Evolutionary conservation across 306 rosid genomes (phyloP).

Genomic region (Carpinus fangiana): DNA sequence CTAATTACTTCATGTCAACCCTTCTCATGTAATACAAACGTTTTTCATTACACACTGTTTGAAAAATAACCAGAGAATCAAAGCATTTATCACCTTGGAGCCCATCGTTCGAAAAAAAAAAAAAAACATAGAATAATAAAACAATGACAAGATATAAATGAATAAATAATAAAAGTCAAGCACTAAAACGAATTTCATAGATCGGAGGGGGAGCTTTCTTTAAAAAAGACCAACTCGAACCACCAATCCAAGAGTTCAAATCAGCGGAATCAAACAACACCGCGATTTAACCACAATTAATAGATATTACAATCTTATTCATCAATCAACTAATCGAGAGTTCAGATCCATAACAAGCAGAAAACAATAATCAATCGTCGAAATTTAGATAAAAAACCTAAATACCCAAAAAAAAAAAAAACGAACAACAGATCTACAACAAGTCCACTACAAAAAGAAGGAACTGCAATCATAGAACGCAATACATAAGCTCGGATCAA

Average conservation of each 20-base stretch:
- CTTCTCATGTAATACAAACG: not conserved
- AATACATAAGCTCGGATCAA: not conserved
- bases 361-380: not conserved
- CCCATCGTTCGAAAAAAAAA: not conserved
- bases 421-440: constrained; percentile 19
- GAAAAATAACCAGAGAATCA: no score
- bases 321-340: not conserved
- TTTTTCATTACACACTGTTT: no score
- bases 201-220: not conserved
- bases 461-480: not conserved
- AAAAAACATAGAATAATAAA: not conserved
- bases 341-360: not conserved
- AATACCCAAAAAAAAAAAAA: not conserved
- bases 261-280: no score
- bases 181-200: not conserved
- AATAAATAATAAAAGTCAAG: not conserved
- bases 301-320: no score
- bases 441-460: not conserved
- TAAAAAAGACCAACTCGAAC: not conserved
- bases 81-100: no score
- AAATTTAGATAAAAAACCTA: not conserved
- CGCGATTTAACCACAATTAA: no score
- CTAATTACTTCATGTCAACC: not conserved
- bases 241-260: not conserved
- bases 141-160: not conserved